Percentiles rank a stretch among this genome's conserved stretches.
Conservation (phyloP, 352 stramenopile genomes). For the Phytophthora pistaciae region DNA sequence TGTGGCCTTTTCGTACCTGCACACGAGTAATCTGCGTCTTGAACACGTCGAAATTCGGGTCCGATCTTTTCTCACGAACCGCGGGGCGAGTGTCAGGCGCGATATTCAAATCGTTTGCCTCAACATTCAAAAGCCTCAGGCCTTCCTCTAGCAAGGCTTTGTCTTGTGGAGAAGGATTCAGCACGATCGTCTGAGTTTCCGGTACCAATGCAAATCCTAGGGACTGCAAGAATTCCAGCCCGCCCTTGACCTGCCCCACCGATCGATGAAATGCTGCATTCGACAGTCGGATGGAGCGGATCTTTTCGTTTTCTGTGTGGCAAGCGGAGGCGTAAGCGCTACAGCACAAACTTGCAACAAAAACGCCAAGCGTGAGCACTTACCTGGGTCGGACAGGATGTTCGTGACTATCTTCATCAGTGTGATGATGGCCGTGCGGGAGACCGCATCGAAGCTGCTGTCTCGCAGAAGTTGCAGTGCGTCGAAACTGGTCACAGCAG, state of each 20-base stretch:
- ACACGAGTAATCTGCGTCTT: slow-evolving; percentile 87
- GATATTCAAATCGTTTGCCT: slow-evolving; percentile 85
- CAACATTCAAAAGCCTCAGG: slow-evolving; percentile 65
- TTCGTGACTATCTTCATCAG: slow-evolving; percentile 91
- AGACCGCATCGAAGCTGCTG: slow-evolving; percentile 81
- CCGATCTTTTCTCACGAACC: slow-evolving; percentile 46
- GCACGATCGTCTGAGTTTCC: slow-evolving; percentile 60
- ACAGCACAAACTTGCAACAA: not conserved
- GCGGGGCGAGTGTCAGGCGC: slow-evolving; percentile 49
- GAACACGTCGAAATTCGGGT: slow-evolving; percentile 81
- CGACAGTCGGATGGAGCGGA: slow-evolving; percentile 82
- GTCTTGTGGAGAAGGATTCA: slow-evolving; percentile 29
- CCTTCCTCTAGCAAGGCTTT: slow-evolving; percentile 58
- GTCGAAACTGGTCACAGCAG: slow-evolving; percentile 58
- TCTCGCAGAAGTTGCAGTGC: slow-evolving; percentile 78
- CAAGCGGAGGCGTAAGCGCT: not conserved
- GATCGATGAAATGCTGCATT: slow-evolving; percentile 81
- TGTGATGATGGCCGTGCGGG: slow-evolving; percentile 62
- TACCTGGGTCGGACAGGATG: slow-evolving; percentile 84
- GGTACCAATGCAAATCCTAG: slow-evolving; percentile 68
- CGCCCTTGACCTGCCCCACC: slow-evolving; percentile 72
- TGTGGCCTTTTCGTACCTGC: slow-evolving; percentile 47
- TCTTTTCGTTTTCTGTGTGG: slow-evolving; percentile 77
- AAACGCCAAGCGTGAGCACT: slow-evolving; percentile 32
- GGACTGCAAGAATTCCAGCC: slow-evolving; percentile 75